A percentile compares a stretch with the other conserved stretches of the same genome.
Conservation (phyloP, 2,329 filamentous ascomycete genomes). For the Colletotrichum scovillei region DNA sequence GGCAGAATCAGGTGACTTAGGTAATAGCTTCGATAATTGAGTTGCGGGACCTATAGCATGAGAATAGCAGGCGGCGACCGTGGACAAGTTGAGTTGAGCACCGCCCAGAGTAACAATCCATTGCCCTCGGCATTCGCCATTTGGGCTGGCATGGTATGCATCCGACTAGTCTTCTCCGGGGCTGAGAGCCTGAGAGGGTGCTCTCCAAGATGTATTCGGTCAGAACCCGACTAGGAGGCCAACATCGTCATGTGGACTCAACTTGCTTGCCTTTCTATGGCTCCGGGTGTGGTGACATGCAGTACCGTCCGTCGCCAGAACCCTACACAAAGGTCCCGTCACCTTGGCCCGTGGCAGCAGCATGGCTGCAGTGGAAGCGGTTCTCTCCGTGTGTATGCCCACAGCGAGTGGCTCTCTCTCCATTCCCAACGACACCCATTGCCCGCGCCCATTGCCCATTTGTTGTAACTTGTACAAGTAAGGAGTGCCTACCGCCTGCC, state of each 20-base stretch:
- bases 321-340: conserved; percentile 24
- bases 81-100: not conserved
- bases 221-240: conserved; percentile 12
- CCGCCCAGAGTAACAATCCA: conserved; percentile 29
- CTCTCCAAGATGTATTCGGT: conserved; percentile 3
- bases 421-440: conserved; percentile 19
- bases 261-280: conserved; percentile 4
- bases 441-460: not conserved
- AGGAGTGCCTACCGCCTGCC: conserved; percentile 12
- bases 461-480: not conserved
- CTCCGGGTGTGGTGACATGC: conserved; percentile 28
- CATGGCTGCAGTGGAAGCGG: conserved; percentile 15
- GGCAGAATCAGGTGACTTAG: conserved; percentile 21
- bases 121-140: conserved; percentile 13
- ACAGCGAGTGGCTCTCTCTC: conserved; percentile 21
- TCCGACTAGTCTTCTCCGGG: not conserved
- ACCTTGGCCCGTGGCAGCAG: conserved; percentile 12
- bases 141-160: conserved; percentile 4
- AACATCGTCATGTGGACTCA: conserved; percentile 27
- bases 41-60: conserved; percentile 18
- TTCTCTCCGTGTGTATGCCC: conserved; percentile 15
- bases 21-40: conserved; percentile 21
- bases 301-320: conserved; percentile 14
- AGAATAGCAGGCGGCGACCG: not conserved
- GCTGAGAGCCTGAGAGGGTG: conserved; percentile 23